Conservation (phyloP, 345 rosid genomes). For the Citrus australasica region DNA sequence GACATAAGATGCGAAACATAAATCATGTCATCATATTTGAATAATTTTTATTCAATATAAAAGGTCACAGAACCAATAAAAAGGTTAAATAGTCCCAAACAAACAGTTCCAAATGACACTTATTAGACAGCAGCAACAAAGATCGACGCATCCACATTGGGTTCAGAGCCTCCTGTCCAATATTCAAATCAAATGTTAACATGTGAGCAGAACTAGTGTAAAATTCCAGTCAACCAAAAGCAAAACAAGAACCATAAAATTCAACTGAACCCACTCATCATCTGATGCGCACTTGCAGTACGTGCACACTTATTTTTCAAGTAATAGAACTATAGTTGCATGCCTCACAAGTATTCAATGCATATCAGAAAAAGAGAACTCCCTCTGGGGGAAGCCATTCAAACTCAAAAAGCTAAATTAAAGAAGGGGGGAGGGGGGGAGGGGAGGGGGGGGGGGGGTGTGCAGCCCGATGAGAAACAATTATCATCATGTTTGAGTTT, state of each 20-base stretch:
- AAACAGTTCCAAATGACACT: conserved; percentile 7
- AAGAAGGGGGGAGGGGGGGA: accelerated
- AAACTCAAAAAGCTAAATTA: not conserved
- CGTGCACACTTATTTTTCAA: not conserved
- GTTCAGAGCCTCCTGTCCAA: conserved; percentile 20
- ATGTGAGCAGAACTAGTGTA: not conserved
- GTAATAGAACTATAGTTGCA: not conserved
- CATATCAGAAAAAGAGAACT: not conserved
- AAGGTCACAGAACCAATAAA: not conserved
- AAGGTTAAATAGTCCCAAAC: conserved; percentile 8
- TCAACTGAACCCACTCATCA: not conserved
- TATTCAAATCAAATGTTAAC: conserved; percentile 2
- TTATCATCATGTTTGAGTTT: too few species aligned
- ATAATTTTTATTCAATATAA: conserved; percentile 19
- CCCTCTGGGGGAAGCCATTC: not conserved
- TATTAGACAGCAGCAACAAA: not conserved
- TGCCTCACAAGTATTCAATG: not conserved
- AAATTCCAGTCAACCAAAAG: not conserved
- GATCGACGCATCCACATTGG: conserved; percentile 14
- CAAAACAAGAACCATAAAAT: not conserved
- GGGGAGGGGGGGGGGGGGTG: accelerated
- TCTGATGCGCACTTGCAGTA: not conserved
- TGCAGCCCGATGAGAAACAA: too few species aligned
- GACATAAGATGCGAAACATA: not conserved
- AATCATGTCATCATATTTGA: not conserved